phyloP scores from a whole-genome alignment of 169 alveolate species.

The Eimeria necatrix region DNA sequence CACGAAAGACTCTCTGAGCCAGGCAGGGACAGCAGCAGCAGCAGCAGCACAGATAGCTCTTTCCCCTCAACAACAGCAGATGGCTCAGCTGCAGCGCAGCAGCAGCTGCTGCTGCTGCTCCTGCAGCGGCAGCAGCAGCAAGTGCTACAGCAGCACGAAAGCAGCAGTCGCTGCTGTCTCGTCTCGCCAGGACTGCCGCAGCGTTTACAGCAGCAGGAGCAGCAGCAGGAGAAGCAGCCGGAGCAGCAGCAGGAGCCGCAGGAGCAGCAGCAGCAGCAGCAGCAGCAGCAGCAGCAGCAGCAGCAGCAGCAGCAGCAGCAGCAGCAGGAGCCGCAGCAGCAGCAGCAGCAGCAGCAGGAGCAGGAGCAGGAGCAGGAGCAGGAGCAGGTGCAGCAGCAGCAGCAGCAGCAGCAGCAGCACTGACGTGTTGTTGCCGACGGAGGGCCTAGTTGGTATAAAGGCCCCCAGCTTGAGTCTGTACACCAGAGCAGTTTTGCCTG shows the following conservation, averaged over 20 bases:
- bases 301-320: too few species aligned
- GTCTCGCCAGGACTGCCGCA: too few species aligned
- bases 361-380: constrained; percentile 22
- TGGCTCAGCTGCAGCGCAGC: background rate
- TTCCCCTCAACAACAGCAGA: background rate
- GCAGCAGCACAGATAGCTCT: constrained; percentile 31
- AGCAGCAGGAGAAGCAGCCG: too few species aligned
- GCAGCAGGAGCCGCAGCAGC: too few species aligned
- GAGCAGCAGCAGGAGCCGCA: too few species aligned
- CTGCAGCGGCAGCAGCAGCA: background rate
- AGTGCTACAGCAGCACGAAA: background rate
- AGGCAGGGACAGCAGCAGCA: constrained; percentile 6
- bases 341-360: constrained; percentile 16
- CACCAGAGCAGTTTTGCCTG: constrained; percentile 74
- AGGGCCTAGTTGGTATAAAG: constrained; percentile 71
- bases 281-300: too few species aligned
- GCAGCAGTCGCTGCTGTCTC: constrained; percentile 1
- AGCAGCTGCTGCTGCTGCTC: constrained; percentile 13
- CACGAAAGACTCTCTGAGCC: background rate
- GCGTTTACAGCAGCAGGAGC: background rate
- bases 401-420: background rate
- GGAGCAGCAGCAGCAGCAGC: too few species aligned
- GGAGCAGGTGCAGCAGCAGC: constrained; percentile 38
- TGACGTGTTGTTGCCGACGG: constrained; percentile 62
- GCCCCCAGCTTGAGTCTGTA: constrained; percentile 74